Percentiles rank a stretch among this genome's conserved stretches.
phyloP scores from a whole-genome alignment of 106 monocot species.

The Triglochin maritima region DNA sequence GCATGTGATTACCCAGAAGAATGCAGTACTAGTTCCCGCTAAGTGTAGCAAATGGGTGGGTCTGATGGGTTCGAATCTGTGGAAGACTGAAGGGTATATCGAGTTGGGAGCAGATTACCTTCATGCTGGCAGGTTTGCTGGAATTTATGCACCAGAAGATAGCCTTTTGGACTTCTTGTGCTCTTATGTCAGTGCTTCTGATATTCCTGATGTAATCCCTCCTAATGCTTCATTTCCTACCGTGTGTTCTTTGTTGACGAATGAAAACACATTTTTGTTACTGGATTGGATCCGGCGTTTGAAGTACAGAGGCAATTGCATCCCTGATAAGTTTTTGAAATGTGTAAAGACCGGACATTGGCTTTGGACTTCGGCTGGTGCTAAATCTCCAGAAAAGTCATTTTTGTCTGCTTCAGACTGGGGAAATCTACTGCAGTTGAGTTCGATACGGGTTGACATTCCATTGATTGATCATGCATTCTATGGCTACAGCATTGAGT shows the following conservation, averaged over 20 bases:
- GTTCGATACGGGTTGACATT: conserved; percentile 6
- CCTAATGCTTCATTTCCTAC: conserved; percentile 25
- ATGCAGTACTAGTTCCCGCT: conserved; percentile 31
- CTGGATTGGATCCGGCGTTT: conserved; percentile 6
- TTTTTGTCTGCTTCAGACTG: conserved; percentile 8
- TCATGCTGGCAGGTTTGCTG: conserved; percentile 13
- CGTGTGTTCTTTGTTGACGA: conserved; percentile 1
- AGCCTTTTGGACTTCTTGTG: conserved; percentile 27
- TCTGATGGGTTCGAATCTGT: conserved; percentile 49
- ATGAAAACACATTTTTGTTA: conserved; percentile 4
- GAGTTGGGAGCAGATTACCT: conserved; percentile 38
- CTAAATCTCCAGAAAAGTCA: neutral
- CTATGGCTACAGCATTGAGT: neutral
- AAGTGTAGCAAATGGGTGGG: conserved; percentile 43
- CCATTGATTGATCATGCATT: conserved; percentile 1
- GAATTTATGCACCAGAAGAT: conserved; percentile 17
- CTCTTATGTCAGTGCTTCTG: conserved; percentile 12
- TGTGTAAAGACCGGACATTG: conserved; percentile 2
- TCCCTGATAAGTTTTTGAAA: neutral
- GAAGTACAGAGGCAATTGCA: neutral
- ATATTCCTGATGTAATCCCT: conserved; percentile 33
- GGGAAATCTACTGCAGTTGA: conserved; percentile 8
- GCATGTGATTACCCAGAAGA: neutral
- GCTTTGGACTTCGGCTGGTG: conserved; percentile 5
- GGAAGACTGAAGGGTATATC: conserved; percentile 28